Evolutionary conservation across 139 green algal genomes (phyloP), one percentile per base, ranked within the genome.

Genomic region (Chlamydomonas eustigma): DNA sequence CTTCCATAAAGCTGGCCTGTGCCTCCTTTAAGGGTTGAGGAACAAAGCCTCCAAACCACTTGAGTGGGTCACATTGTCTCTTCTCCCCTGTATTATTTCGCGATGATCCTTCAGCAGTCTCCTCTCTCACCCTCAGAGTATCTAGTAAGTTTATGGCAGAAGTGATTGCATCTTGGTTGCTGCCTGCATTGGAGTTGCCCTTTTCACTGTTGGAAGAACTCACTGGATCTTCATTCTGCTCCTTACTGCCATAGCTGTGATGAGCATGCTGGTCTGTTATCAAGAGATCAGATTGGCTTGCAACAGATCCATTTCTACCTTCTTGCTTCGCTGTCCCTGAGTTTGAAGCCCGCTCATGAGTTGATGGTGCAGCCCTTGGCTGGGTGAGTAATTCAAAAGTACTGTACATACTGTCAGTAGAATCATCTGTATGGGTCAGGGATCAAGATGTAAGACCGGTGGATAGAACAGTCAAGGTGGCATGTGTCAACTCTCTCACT

Each of bases 21-120:
- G 80, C 39, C 33, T 83, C 69, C 67, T 51, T 70, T 3, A 85
- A 58, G 31, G 76, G 58, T 2, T 76, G 76, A 22, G 80, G 71
- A 38, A 81, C 64, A 76, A 84, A 33, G 39, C 64, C 76, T 6
- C 80, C 80, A 73, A 84, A 85, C 80, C 77, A 84, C 1, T 37
- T 39, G n/a, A 85, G 77, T 6, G 80, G 80, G 37, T 83, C 80
- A 18, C 44, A 18, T 58, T 58, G 12, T 58, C 18, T 18, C 44
- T 58, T 18, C 44, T 58, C 44, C 12, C 18, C 44, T 18, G 18
- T 58, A 18, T 58, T 58, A 58, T n/a, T n/a, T n/a, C n/a, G n/a
- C n/a, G n/a, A n/a, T n/a, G n/a, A n/a, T n/a, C n/a, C n/a, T n/a
- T n/a, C n/a, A n/a, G n/a, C n/a, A n/a, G n/a, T n/a, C n/a, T n/a